A percentile compares a stretch with the other conserved stretches of the same genome.
phyloP scores from a whole-genome alignment of 805 yeast species.

The Cyberlindnera galapagoensis region DNA sequence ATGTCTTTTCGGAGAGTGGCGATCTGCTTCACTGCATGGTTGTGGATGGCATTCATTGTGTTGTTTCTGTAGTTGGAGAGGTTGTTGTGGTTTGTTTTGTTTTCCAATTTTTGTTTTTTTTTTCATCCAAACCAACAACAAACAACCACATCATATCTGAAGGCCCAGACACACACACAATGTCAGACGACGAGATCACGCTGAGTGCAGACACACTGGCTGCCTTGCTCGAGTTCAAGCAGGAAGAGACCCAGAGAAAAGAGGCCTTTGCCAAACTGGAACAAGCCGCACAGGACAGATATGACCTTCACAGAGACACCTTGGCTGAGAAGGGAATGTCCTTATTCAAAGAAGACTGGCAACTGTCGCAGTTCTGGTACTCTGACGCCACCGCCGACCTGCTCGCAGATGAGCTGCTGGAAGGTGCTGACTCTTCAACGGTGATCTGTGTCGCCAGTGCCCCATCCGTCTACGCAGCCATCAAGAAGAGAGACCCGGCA shows the following conservation, averaged over 20 bases:
- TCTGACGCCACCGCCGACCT: slow-evolving; percentile 62
- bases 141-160: neutral
- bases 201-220: slow-evolving; percentile 46
- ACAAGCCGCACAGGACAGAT: slow-evolving; percentile 46
- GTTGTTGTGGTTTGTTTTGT: neutral
- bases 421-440: slow-evolving; percentile 68
- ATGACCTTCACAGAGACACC: slow-evolving; percentile 12
- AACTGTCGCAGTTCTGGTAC: slow-evolving; percentile 86
- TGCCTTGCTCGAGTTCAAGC: slow-evolving; percentile 51
- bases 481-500: slow-evolving; percentile 43
- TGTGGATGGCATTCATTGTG: slow-evolving; percentile 69
- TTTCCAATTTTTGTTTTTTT: neutral
- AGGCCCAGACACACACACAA: no score
- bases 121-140: neutral
- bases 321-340: slow-evolving; percentile 48
- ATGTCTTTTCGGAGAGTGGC: slow-evolving; percentile 67
- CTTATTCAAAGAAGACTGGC: slow-evolving; percentile 88
- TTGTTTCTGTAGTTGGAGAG: neutral
- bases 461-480: slow-evolving; percentile 87
- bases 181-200: no score
- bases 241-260: slow-evolving; percentile 49
- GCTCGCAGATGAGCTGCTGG: slow-evolving; percentile 64
- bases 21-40: slow-evolving; percentile 84
- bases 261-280: slow-evolving; percentile 67
- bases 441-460: slow-evolving; percentile 78